These are phyloP conservation scores for Cladophialophora yegresii DNA, from an alignment of 2,329 filamentous ascomycete genomes.

Conservation along the genomic window DNA sequence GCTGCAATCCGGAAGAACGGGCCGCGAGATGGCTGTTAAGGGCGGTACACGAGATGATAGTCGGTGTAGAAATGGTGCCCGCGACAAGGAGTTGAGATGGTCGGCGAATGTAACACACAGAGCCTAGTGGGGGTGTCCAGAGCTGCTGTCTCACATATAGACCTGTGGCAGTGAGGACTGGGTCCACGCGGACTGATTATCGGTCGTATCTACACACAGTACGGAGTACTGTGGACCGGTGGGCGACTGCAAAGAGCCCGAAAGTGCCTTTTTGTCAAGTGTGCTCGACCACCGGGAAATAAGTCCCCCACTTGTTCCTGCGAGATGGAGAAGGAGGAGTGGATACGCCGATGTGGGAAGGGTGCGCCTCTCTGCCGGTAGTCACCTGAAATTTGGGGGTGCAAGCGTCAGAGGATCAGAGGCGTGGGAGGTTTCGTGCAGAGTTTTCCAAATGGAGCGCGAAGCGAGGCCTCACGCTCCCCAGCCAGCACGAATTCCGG, in stretches of 20 bases:
- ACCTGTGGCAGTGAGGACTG: neutral
- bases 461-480: constrained; percentile 1
- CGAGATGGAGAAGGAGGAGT: constrained; percentile 5
- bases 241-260: neutral
- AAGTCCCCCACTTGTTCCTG: constrained; percentile 7
- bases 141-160: constrained; percentile 1
- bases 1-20: neutral
- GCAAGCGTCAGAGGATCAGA: neutral
- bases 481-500: neutral
- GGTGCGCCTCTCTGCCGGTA: constrained; percentile 5
- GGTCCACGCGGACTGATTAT: constrained; percentile 1
- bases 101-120: neutral
- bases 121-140: neutral
- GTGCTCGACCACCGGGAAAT: neutral
- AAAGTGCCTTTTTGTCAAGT: neutral
- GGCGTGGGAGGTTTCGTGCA: constrained; percentile 8
- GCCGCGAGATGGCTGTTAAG: neutral
- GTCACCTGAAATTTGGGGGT: neutral
- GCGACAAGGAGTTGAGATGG: neutral
- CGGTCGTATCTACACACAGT: neutral
- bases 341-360: neutral
- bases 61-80: constrained; percentile 3
- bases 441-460: neutral
- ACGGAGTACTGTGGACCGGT: neutral
- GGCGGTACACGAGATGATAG: neutral